A percentile compares a stretch with the other conserved stretches of the same genome.
phyloP scores from a whole-genome alignment of 306 rosid species.

The Hippophae rhamnoides region DNA sequence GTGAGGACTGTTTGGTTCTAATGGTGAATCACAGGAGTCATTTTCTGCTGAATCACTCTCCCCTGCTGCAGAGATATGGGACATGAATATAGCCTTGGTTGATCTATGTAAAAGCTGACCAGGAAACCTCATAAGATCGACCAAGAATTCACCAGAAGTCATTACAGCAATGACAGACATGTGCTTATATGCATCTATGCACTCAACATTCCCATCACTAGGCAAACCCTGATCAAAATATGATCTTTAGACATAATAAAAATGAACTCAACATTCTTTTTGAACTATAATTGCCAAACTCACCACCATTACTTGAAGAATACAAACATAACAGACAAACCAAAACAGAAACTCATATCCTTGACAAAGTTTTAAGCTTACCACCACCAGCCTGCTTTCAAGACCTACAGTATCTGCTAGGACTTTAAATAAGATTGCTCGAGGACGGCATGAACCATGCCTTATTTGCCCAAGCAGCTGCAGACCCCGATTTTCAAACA shows the following conservation, averaged over 20 bases:
- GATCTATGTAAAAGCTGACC: slow-evolving; percentile 78
- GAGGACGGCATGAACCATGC: slow-evolving; percentile 89
- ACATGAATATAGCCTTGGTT: slow-evolving; percentile 80
- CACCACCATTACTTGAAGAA: background rate
- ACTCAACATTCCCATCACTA: slow-evolving; percentile 64
- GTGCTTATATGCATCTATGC: slow-evolving; percentile 75
- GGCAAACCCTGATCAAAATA: slow-evolving; percentile 73
- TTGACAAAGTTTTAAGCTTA: slow-evolving; percentile 40
- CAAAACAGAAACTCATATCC: slow-evolving; percentile 6
- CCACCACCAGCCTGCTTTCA: slow-evolving; percentile 87
- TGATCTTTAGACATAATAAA: slow-evolving; percentile 1
- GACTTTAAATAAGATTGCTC: slow-evolving; percentile 89
- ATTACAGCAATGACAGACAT: slow-evolving; percentile 72
- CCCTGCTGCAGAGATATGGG: slow-evolving; percentile 87
- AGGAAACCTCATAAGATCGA: slow-evolving; percentile 93
- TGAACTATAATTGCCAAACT: background rate
- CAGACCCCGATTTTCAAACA: slow-evolving; percentile 79
- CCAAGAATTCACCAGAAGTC: slow-evolving; percentile 83
- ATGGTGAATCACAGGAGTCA: slow-evolving; percentile 97
- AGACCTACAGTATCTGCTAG: slow-evolving; percentile 96
- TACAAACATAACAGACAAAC: background rate
- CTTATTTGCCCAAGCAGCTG: slow-evolving; percentile 91
- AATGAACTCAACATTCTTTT: background rate
- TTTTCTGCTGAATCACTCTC: slow-evolving; percentile 99
- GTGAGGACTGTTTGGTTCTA: slow-evolving; percentile 97